Base-by-base conservation (phyloP, 371 early-diverging fungal genomes). In the Umbelopsis sp. region DNA sequence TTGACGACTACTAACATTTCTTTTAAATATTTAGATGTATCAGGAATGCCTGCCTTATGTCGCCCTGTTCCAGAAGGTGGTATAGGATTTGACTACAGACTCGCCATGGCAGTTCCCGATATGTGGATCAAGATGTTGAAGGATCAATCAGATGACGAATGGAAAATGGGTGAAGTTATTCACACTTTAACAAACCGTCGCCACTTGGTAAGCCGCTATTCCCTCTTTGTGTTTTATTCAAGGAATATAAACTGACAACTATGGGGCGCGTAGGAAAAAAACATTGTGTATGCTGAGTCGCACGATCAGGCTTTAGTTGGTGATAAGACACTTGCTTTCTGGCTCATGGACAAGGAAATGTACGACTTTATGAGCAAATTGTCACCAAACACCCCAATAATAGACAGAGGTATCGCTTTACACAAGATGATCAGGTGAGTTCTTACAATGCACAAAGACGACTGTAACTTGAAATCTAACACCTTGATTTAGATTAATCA, bases 311-410 rank as follows among this genome's bases (percentile, higher is more conserved):
- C 98, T 16, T 80, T 98, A 46, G 98, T 98, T 12, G 98, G 98
- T 44, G 98, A 98, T 83, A 98, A 98, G 79, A 96, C 97, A 20
- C 73, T 98, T 44, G 98, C 97, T 1, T 98, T 98, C 79, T 98
- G 98, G 98, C 79, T 98, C 57, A 98, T 98, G 98, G 98, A 98
- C 81, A 93, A 93, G 83, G 97, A 98, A 79, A 98, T 98, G 98
- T 98, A 98, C 77, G 90, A 89, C 24, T 77, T 91, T 78, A 98
- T 98, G 98, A 93, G 94, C 53, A 92, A 91, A 67, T 63, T 93
- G 48, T 87, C 91, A 2, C 86, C 87, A 25, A 73, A 90, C 52
- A 96, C 98, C 12, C 93, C 96, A 6, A 86, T 94, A 20, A 93
- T 98, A 75, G 97, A 97, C 74, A 93, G 98, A 63, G 98, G 98